These are phyloP conservation scores for Xerocomus subilludens DNA, from an alignment of 1,284 basidiomycete genomes.

Conservation along the genomic window DNA sequence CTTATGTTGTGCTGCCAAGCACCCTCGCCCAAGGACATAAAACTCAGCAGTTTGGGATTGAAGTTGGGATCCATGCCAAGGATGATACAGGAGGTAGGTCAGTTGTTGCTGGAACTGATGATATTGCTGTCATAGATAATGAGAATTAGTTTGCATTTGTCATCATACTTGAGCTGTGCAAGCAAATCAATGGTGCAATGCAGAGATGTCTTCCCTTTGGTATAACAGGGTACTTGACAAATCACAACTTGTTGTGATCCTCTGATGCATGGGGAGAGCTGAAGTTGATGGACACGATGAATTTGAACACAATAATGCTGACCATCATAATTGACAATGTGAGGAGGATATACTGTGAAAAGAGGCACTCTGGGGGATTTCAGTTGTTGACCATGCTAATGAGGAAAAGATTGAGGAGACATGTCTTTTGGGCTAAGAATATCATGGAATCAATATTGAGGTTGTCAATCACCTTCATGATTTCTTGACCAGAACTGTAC, in stretches of 20 bases:
- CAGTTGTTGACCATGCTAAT: conserved; percentile 94
- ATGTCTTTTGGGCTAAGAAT: conserved; percentile 84
- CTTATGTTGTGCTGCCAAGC: conserved; percentile 92
- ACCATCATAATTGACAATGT: conserved; percentile 94
- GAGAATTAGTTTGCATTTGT: conserved; percentile 95
- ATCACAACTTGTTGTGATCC: conserved; percentile 99
- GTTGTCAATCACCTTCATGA: conserved; percentile 81
- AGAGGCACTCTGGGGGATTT: conserved; percentile 90
- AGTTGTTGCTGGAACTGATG: conserved; percentile 94
- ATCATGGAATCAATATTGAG: conserved; percentile 74
- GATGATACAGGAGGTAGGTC: conserved; percentile 92
- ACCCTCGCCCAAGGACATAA: conserved; percentile 95
- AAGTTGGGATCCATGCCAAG: conserved; percentile 93
- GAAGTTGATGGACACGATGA: conserved; percentile 94
- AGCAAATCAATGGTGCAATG: conserved; percentile 94
- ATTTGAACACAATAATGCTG: conserved; percentile 97
- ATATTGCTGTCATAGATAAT: conserved; percentile 99
- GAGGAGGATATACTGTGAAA: conserved; percentile 92
- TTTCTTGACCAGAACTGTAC: conserved; percentile 82
- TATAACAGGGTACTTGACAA: conserved; percentile 98
- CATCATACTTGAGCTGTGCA: conserved; percentile 94
- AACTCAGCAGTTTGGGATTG: conserved; percentile 94
- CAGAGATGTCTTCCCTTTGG: conserved; percentile 91
- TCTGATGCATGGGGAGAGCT: conserved; percentile 86
- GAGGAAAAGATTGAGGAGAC: conserved; percentile 92